Percentiles rank a stretch among this genome's conserved stretches.
phyloP scores from a whole-genome alignment of 345 rosid species.

The Acer negundo region DNA sequence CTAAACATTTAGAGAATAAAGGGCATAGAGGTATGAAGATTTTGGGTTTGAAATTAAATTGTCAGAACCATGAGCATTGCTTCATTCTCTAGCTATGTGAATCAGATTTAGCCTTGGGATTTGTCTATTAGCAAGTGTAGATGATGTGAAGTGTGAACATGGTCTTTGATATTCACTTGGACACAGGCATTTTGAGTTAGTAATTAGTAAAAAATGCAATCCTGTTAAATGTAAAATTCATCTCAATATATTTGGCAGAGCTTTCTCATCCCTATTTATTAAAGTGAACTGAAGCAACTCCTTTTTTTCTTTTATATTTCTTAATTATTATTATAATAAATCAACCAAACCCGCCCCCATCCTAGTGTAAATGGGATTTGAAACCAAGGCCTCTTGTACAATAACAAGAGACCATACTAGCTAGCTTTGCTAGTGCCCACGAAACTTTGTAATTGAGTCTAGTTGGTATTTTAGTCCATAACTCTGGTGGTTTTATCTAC shows the following conservation, averaged over 20 bases:
- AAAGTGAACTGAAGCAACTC: not conserved
- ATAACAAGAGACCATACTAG: not conserved
- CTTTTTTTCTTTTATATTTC: not conserved
- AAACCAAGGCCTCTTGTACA: not conserved
- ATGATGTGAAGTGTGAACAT: not conserved
- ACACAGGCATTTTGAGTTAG: not conserved
- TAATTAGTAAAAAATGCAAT: not conserved
- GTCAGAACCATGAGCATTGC: not conserved
- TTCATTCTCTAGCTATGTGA: not conserved
- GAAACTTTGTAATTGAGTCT: not conserved
- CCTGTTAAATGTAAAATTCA: too few relatives aligned
- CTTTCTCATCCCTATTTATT: not conserved
- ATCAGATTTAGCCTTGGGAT: not conserved
- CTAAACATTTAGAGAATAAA: not conserved
- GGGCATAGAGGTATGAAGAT: not conserved
- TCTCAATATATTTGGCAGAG: not conserved
- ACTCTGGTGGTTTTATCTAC: not conserved
- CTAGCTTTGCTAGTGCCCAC: not conserved
- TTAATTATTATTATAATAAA: not conserved
- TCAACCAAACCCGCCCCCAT: not conserved
- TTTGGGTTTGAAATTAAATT: not conserved
- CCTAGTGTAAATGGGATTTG: not conserved
- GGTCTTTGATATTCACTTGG: not conserved
- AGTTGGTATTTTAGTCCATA: not conserved
- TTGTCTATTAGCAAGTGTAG: not conserved